phyloP scores from a whole-genome alignment of 371 early-diverging fungal genomes.

The Apophysomyces ossiformis region DNA sequence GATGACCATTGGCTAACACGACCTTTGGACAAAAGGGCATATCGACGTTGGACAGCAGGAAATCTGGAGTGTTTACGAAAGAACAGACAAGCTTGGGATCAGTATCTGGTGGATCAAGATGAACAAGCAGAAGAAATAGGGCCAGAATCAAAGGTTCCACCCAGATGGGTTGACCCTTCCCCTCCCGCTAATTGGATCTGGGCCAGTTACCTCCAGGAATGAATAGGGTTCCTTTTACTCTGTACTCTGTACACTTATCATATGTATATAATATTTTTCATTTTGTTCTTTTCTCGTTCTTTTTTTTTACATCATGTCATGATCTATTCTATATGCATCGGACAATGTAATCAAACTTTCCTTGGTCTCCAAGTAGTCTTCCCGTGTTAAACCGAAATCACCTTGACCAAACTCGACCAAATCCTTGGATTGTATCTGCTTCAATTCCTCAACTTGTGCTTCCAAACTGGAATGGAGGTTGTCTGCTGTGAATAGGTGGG shows the following conservation, averaged over 20 bases:
- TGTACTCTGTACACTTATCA: not conserved
- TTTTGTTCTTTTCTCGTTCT: not conserved
- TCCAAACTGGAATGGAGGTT: conserved; percentile 38
- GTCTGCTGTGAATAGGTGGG: conserved; percentile 39
- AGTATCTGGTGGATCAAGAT: conserved; percentile 21
- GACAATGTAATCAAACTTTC: conserved; percentile 51
- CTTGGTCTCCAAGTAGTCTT: conserved; percentile 55
- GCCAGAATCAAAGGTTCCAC: conserved; percentile 36
- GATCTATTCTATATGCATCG: conserved; percentile 45
- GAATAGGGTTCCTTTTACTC: no score
- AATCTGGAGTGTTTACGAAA: conserved; percentile 29
- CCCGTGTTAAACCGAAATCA: conserved; percentile 39
- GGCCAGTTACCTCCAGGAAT: conserved; percentile 28
- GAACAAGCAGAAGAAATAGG: not conserved
- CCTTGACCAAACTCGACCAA: conserved; percentile 54
- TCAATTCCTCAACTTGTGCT: conserved; percentile 33
- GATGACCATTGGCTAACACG: conserved; percentile 34
- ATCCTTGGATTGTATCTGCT: conserved; percentile 40
- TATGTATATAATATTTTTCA: not conserved
- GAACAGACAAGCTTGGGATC: conserved; percentile 46
- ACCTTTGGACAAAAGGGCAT: conserved; percentile 31
- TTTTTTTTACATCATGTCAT: conserved; percentile 22
- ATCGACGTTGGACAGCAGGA: conserved; percentile 47
- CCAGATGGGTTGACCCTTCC: conserved; percentile 40
- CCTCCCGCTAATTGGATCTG: conserved; percentile 51